phyloP scores from a whole-genome alignment of 2,329 filamentous ascomycete genomes.

The Phaeoacremonium minimum region DNA sequence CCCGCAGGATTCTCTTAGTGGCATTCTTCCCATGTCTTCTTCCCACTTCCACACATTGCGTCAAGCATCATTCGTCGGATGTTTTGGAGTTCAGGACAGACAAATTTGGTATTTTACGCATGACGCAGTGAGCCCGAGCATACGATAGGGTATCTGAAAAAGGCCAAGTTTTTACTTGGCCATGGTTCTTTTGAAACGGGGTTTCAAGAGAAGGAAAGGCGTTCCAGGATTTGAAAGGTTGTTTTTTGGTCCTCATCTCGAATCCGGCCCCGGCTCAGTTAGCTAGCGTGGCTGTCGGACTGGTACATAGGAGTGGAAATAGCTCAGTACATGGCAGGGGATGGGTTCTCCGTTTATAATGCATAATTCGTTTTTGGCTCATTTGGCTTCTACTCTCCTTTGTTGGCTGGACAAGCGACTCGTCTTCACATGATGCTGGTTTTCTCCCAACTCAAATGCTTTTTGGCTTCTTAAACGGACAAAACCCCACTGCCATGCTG shows the following conservation, averaged over 20 bases:
- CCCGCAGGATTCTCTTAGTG: no score
- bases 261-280: not conserved
- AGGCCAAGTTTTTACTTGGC: not conserved
- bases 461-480: no score
- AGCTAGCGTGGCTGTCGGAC: conserved; percentile 1
- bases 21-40: no score
- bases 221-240: not conserved
- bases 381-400: no score
- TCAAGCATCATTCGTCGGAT: not conserved
- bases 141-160: not conserved
- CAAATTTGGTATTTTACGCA: not conserved
- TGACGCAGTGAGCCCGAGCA: not conserved
- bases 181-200: not conserved
- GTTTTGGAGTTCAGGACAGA: not conserved
- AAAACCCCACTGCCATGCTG: no score
- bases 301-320: conserved; percentile 10
- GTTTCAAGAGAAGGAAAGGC: not conserved
- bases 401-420: no score
- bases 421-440: no score
- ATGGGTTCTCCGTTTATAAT: conserved; percentile 13
- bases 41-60: not conserved
- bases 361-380: conserved; percentile 11
- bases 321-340: conserved; percentile 1
- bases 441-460: no score
- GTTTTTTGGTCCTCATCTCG: not conserved